Evolutionary conservation across 1,284 basidiomycete species (phyloP).

Genomic region (Leccinum subrobustum): DNA sequence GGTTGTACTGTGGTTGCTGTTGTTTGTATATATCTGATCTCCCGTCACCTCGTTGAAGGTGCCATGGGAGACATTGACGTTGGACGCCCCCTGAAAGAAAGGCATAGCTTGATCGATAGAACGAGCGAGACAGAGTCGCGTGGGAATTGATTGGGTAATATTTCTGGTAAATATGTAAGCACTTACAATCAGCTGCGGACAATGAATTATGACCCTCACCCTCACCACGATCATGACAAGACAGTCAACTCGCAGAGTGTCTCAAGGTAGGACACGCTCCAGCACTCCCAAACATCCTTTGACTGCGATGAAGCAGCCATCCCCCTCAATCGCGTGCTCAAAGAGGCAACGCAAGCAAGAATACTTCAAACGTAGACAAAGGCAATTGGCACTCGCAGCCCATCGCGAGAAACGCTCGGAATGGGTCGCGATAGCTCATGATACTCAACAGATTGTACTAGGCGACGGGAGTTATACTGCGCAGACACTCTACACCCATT

Average conservation of each 20-base stretch:
- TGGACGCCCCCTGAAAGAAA: constrained; percentile 26
- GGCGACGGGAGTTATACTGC: constrained; percentile 48
- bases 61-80: constrained; percentile 18
- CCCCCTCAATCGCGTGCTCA: constrained; percentile 9
- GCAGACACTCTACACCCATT: constrained; percentile 30
- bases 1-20: constrained; percentile 17
- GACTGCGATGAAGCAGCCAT: constrained; percentile 29
- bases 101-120: constrained; percentile 15
- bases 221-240: constrained; percentile 24
- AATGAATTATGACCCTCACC: constrained; percentile 1
- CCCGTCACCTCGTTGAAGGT: constrained; percentile 25
- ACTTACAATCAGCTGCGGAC: constrained; percentile 13
- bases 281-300: constrained; percentile 19
- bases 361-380: constrained; percentile 21
- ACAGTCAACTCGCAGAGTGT: constrained; percentile 19
- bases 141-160: constrained; percentile 2
- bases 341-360: constrained; percentile 28
- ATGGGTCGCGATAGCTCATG: constrained; percentile 38
- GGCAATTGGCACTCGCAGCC: constrained; percentile 20
- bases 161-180: constrained; percentile 4
- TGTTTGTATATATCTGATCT: constrained; percentile 22
- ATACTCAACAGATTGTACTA: constrained; percentile 42
- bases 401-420: constrained; percentile 26
- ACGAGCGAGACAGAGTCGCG: not conserved
- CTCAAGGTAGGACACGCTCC: constrained; percentile 29